Evolutionary conservation across 2,329 filamentous ascomycete genomes (phyloP).

Genomic region (Aspergillus ustus): DNA sequence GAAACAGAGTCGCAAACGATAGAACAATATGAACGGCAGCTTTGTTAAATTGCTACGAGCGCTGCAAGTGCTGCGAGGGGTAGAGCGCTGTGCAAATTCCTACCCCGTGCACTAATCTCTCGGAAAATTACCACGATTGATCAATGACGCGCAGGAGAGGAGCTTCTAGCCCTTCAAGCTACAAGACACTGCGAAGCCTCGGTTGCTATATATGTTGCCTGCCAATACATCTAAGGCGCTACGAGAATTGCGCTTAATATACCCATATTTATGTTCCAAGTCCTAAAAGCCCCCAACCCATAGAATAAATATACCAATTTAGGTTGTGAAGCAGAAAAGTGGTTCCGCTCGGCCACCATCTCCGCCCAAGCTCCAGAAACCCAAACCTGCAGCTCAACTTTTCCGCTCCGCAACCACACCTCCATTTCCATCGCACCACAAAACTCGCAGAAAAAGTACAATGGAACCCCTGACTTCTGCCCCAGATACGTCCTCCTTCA

Average conservation of each 20-base stretch:
- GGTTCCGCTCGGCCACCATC: constrained; percentile 10
- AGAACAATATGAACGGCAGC: neutral
- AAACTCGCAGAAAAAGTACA: constrained; percentile 2
- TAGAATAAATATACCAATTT: too few relatives aligned
- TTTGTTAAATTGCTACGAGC: neutral
- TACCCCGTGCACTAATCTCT: neutral
- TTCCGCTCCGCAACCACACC: constrained; percentile 15
- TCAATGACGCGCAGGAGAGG: neutral
- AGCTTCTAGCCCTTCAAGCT: neutral
- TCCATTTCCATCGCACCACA: constrained; percentile 2
- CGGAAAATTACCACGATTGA: neutral
- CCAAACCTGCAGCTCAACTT: constrained; percentile 11
- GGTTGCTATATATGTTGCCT: neutral
- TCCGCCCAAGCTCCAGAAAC: constrained; percentile 16
- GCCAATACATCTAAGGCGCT: too few relatives aligned
- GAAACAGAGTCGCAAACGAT: neutral
- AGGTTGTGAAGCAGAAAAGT: neutral
- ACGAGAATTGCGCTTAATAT: too few relatives aligned
- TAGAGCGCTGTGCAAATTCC: neutral
- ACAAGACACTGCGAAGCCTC: neutral
- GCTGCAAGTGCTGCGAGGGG: neutral
- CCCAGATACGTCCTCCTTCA: constrained; percentile 47
- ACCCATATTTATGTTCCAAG: too few relatives aligned
- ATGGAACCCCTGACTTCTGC: constrained; percentile 50
- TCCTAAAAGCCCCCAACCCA: too few relatives aligned